Conservation (phyloP, 305 asterid genomes). For the Plantago coronopus region DNA sequence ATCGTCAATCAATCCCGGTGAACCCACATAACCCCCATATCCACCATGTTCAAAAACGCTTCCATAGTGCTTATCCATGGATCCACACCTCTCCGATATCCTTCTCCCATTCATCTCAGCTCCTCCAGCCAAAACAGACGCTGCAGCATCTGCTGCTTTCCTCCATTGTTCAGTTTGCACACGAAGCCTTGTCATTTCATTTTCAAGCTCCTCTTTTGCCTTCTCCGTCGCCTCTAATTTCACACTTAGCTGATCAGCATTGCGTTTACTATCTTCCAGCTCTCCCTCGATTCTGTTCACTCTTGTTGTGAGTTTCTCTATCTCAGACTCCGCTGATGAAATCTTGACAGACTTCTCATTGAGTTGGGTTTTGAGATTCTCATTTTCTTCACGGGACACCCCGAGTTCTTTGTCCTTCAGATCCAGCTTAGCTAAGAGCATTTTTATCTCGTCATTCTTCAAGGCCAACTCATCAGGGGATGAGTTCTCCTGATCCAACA, state of each 20-base stretch:
- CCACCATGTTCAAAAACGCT: slow-evolving; percentile 36
- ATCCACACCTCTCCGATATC: slow-evolving; percentile 79
- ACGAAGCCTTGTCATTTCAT: slow-evolving; percentile 75
- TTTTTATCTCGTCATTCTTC: slow-evolving; percentile 39
- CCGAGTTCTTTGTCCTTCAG: slow-evolving; percentile 51
- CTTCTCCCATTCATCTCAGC: slow-evolving; percentile 58
- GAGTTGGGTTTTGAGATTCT: slow-evolving; percentile 38
- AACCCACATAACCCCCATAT: slow-evolving; percentile 37
- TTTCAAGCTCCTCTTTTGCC: slow-evolving; percentile 57
- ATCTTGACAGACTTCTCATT: slow-evolving; percentile 37
- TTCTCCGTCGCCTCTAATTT: slow-evolving; percentile 50
- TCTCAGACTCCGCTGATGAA: slow-evolving; percentile 34
- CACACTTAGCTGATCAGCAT: slow-evolving; percentile 29
- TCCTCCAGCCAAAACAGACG: slow-evolving; percentile 64
- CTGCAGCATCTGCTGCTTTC: slow-evolving; percentile 98
- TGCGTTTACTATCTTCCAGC: slow-evolving; percentile 46
- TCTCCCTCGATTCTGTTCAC: slow-evolving; percentile 41
- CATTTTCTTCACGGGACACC: slow-evolving; percentile 37
- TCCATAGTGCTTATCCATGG: slow-evolving; percentile 76
- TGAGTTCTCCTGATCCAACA: slow-evolving; percentile 28
- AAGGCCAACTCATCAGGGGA: slow-evolving; percentile 30
- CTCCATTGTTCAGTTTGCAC: slow-evolving; percentile 94
- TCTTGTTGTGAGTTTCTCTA: slow-evolving; percentile 35
- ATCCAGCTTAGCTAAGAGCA: slow-evolving; percentile 41
- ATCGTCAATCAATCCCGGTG: slow-evolving; percentile 59